phyloP scores from a whole-genome alignment of 148 eudicot genomes.

The Chenopodium album region DNA sequence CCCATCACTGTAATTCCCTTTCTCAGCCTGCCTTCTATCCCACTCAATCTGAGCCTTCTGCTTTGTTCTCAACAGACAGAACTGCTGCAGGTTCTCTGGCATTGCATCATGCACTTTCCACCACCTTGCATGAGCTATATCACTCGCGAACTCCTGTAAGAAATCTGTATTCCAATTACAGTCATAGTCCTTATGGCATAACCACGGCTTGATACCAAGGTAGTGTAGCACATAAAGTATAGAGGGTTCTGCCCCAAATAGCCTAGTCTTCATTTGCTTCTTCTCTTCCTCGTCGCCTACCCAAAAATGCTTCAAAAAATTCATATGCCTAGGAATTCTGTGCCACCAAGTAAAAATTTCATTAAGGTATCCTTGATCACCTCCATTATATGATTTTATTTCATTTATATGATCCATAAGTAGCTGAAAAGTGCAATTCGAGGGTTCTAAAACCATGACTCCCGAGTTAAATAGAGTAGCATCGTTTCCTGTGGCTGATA shows the following conservation, averaged over 20 bases:
- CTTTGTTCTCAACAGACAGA: conserved; percentile 51
- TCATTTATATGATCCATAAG: conserved; percentile 72
- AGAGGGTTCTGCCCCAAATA: conserved; percentile 81
- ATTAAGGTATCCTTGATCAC: conserved; percentile 89
- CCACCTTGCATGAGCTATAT: conserved; percentile 74
- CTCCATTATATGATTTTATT: conserved; percentile 85
- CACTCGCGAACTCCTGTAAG: conserved; percentile 77
- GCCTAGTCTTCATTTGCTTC: conserved; percentile 48
- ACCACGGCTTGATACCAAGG: conserved; percentile 84
- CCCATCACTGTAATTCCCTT: conserved; percentile 59
- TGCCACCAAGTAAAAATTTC: conserved; percentile 98
- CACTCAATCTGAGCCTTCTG: conserved; percentile 78
- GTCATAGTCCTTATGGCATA: conserved; percentile 80
- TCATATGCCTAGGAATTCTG: conserved; percentile 73
- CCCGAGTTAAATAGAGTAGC: conserved; percentile 88
- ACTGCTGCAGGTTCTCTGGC: conserved; percentile 61
- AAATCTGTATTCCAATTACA: conserved; percentile 76
- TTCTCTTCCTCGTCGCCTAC: conserved; percentile 64
- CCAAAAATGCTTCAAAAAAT: conserved; percentile 81
- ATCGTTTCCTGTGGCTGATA: conserved; percentile 80
- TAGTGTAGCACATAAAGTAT: conserved; percentile 75
- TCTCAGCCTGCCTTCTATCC: conserved; percentile 72
- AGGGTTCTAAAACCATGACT: conserved; percentile 92
- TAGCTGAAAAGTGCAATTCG: conserved; percentile 73
- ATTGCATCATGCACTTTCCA: conserved; percentile 83